Percentiles rank a stretch among this genome's conserved stretches.
Evolutionary conservation across 2,329 filamentous ascomycete species (phyloP).

Genomic region (Berkeleyomyces rouxiae): DNA sequence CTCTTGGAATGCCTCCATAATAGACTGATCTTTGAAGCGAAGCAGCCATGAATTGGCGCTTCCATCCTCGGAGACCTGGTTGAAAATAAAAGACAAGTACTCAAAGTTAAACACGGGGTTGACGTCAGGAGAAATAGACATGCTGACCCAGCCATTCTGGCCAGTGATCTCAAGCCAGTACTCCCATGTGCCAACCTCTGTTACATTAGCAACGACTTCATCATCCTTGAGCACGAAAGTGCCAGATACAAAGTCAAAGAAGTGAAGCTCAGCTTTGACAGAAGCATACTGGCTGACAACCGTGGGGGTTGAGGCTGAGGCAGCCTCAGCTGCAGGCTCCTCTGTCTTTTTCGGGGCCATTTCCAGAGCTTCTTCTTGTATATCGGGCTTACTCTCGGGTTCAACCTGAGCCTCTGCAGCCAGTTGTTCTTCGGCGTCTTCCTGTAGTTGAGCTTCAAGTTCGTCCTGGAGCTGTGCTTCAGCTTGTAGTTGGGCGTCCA

Average conservation of each 20-base stretch:
- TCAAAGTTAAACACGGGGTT: conserved; percentile 99
- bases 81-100: conserved; percentile 98
- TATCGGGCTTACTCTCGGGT: neutral
- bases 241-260: conserved; percentile 79
- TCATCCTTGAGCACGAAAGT: conserved; percentile 70
- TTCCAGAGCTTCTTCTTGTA: neutral
- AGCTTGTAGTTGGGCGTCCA: conserved; percentile 9
- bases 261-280: conserved; percentile 69
- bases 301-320: neutral
- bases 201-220: conserved; percentile 60
- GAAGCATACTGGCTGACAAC: conserved; percentile 56
- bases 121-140: conserved; percentile 73
- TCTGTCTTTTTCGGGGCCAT: neutral
- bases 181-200: conserved; percentile 77
- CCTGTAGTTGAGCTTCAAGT: neutral
- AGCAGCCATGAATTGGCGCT: conserved; percentile 91
- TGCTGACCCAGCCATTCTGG: conserved; percentile 71
- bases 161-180: conserved; percentile 86
- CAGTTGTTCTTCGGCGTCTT: conserved; percentile 22
- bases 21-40: conserved; percentile 70
- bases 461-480: conserved; percentile 9
- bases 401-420: conserved; percentile 30
- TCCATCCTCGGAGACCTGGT: conserved; percentile 78
- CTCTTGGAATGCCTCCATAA: conserved; percentile 76
- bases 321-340: neutral